A percentile compares a stretch with the other conserved stretches of the same genome.
These are phyloP conservation scores for Pulveroboletus frians DNA, from an alignment of 768 basidiomycete species.

Conservation along the genomic window DNA sequence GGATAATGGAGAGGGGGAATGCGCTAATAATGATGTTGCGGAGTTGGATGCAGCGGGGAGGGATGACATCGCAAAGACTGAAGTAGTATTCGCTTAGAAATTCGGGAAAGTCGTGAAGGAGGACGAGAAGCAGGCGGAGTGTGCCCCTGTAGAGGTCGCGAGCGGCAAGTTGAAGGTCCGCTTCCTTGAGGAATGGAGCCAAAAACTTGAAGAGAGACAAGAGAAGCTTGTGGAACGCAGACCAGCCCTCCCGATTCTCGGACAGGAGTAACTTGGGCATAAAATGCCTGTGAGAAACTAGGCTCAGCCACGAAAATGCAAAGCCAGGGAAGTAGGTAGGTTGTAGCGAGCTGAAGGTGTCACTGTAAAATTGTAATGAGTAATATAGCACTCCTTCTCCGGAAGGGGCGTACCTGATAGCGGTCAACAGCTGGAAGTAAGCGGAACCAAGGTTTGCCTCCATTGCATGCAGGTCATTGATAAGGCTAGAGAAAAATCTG, in stretches of 20 bases:
- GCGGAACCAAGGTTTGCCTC: slow-evolving; percentile 82
- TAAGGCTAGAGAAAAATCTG: slow-evolving; percentile 93
- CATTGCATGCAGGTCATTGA: slow-evolving; percentile 86
- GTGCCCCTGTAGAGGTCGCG: slow-evolving; percentile 88
- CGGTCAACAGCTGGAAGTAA: slow-evolving; percentile 83
- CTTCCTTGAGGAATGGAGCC: slow-evolving; percentile 80
- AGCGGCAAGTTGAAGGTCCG: slow-evolving; percentile 73
- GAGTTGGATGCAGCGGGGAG: slow-evolving; percentile 88
- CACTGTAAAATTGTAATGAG: slow-evolving; percentile 42
- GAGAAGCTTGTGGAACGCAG: slow-evolving; percentile 91
- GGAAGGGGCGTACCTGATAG: slow-evolving; percentile 61
- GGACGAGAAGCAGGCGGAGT: slow-evolving; percentile 84
- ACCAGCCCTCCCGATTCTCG: slow-evolving; percentile 93
- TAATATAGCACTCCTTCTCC: neutral
- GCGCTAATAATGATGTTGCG: slow-evolving; percentile 96
- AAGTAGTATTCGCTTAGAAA: slow-evolving; percentile 97
- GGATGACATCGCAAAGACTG: slow-evolving; percentile 90
- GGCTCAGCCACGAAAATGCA: slow-evolving; percentile 95
- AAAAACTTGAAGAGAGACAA: slow-evolving; percentile 95
- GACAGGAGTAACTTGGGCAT: slow-evolving; percentile 92
- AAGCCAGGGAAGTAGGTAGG: slow-evolving; percentile 97
- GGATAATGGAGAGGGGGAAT: slow-evolving; percentile 74
- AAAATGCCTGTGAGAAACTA: slow-evolving; percentile 93
- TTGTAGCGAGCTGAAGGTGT: slow-evolving; percentile 92
- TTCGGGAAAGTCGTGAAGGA: slow-evolving; percentile 98